Base-by-base conservation (phyloP, 2,329 filamentous ascomycete species). In the Xylaria multiplex region DNA sequence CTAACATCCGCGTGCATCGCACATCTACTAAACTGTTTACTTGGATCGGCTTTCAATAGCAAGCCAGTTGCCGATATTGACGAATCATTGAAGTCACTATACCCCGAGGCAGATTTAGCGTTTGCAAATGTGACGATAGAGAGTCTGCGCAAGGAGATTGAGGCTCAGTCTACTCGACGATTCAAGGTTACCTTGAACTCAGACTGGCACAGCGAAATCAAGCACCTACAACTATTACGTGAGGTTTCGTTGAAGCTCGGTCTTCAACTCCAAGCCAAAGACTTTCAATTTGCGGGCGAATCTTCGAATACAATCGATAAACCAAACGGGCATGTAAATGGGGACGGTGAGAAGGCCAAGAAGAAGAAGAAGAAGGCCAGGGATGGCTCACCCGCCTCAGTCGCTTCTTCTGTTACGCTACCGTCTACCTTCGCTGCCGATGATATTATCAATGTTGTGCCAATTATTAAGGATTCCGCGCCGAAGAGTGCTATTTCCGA, bases 401-500 rank as follows among this genome's bases (percentile, higher is more conserved):
- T 79, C 77, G 66, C 79, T 76, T 72, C 82, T 72, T 71, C 84
- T 78, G 67, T 79, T 73, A 72, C 78, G 79, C 71, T 75, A 7
- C 75, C 78, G 2, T 76, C 80, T 66, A 93, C 92, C 0, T 98
- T 99, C 80, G 85, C 83, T 58, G 84, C 93, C 0, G 93, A 97
- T 67, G 93, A 99, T 73, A 86, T 99, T 69, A 81, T 97, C 71
- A 97, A 97, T 80, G 85, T 97, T 66, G 92, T 97, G n/a, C 96
- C 96, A 7, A 82, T 98, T 52, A 88, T 98, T 75, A 98, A 98
- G 84, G 94, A 99, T 77, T 96, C 96, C 3, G 90, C 92, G 66
- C 96, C 95, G 45, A 91, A 93, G 80, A 97, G 94, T 77, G 85
- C 93, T 30, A 86, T 99, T 67, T 95, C 96, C 0, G 96, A 99